Base-by-base conservation (phyloP, 179 eudicot species). In the Spergularia azorica region DNA sequence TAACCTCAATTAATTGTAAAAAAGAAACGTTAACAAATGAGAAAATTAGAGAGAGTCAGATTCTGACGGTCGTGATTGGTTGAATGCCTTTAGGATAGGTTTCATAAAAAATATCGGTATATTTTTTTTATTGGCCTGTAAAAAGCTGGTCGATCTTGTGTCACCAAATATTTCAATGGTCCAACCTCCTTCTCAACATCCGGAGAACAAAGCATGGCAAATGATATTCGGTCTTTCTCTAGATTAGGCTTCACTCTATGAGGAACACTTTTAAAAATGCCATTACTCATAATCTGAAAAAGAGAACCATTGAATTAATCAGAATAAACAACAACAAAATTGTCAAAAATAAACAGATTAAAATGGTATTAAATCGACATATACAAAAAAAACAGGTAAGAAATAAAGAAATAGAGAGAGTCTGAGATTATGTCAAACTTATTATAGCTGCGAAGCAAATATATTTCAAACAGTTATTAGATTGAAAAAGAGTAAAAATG, bases 241-340 rank as follows among this genome's bases (percentile, higher is more conserved):
- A 51, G 41, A 36, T 71, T 39, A 2, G 80, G 39, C 57, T 63
- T 71, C 70, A 71, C 76, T 2, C 80, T 71, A 48, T 77, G 80
- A 12, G 71, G 71, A 2, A 43, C 57, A 62, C 80, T 77, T 56
- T 63, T 77, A 2, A 63, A 57, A 2, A 63, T 26, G 2, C 76
- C 80, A 43, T 77, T 77, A 21, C 80, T 77, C 80, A 77, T 77
- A 38, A 77, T 77, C 80, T 77, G 75, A 16, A 1, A 0, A 62
- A 0, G 4, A 61, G 4, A 61, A 16, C 26, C 10, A 18, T 59
- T 10, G 17, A 18, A 54, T 20, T 60, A 6, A 60, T 20, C 4
- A 60, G 38, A 20, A 60, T 60, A 14, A 60, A 6, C 11, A 2
- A 5, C 6, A 56, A 56, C 16, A 2, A 1, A 9, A 12, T 3